Evolutionary conservation across 1,284 basidiomycete species (phyloP).

Genomic region (Moesziomyces sp.): DNA sequence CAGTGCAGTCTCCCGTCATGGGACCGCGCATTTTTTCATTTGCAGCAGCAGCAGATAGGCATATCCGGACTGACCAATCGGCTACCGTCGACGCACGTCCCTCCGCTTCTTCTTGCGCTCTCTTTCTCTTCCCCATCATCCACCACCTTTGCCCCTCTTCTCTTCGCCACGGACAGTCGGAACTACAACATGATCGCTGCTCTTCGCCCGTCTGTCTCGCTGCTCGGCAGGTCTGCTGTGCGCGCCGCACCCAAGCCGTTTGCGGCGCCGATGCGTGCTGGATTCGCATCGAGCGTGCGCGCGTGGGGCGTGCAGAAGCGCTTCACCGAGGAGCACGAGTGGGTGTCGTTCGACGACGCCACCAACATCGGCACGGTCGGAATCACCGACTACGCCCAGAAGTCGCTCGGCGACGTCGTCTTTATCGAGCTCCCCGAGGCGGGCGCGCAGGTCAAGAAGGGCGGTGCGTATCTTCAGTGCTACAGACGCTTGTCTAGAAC

Average conservation of each 20-base stretch:
- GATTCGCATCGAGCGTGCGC: conserved; percentile 36
- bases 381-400: conserved; percentile 94
- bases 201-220: conserved; percentile 26
- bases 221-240: conserved; percentile 27
- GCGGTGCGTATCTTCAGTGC: conserved; percentile 73
- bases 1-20: background rate
- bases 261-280: conserved; percentile 27
- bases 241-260: conserved; percentile 39
- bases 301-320: conserved; percentile 47
- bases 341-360: conserved; percentile 81
- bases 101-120: conserved; percentile 1
- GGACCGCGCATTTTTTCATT: background rate
- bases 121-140: conserved; percentile 6
- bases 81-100: background rate
- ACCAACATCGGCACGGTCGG: conserved; percentile 84
- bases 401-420: conserved; percentile 93
- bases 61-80: too few relatives aligned
- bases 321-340: conserved; percentile 87
- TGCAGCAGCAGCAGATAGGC: background rate
- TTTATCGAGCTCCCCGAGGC: conserved; percentile 88
- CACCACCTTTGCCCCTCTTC: background rate
- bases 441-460: conserved; percentile 78
- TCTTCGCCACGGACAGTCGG: background rate
- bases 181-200: conserved; percentile 33
- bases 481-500: background rate